Percentiles rank a stretch among this genome's conserved stretches.
These are phyloP conservation scores for Funneliformis caledonium DNA, from an alignment of 371 early-diverging fungal species.

Conservation along the genomic window DNA sequence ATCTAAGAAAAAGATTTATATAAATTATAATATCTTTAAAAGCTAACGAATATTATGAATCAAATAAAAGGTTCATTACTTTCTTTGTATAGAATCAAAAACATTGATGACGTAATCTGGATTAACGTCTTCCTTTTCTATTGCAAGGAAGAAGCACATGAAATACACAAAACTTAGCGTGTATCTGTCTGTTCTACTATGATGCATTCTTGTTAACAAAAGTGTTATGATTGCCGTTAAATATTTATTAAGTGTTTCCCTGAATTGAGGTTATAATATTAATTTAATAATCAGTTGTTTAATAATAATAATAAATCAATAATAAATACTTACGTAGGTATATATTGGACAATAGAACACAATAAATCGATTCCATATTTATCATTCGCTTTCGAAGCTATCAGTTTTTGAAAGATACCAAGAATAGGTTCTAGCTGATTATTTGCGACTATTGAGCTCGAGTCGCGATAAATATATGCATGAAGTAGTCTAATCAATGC, in stretches of 20 bases:
- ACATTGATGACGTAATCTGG: constrained; percentile 71
- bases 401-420: constrained; percentile 93
- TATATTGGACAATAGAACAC: constrained; percentile 66
- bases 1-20: constrained; percentile 43
- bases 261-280: constrained; percentile 37
- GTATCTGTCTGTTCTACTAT: constrained; percentile 77
- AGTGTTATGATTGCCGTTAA: constrained; percentile 77
- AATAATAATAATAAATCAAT: neutral
- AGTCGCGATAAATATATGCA: constrained; percentile 79
- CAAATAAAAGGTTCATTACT: constrained; percentile 44
- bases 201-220: constrained; percentile 77
- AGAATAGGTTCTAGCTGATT: constrained; percentile 82
- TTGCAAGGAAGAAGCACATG: constrained; percentile 67
- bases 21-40: neutral
- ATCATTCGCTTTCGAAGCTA: constrained; percentile 86
- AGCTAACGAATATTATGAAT: neutral
- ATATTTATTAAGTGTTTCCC: constrained; percentile 64
- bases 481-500: constrained; percentile 88
- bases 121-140: constrained; percentile 63
- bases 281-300: neutral
- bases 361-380: constrained; percentile 86
- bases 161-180: constrained; percentile 81
- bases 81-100: constrained; percentile 80
- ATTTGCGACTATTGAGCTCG: constrained; percentile 62
- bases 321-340: constrained; percentile 65